These are phyloP conservation scores for Podochytrium sp. DNA, from an alignment of 192 early-diverging fungal species.

Conservation along the genomic window DNA sequence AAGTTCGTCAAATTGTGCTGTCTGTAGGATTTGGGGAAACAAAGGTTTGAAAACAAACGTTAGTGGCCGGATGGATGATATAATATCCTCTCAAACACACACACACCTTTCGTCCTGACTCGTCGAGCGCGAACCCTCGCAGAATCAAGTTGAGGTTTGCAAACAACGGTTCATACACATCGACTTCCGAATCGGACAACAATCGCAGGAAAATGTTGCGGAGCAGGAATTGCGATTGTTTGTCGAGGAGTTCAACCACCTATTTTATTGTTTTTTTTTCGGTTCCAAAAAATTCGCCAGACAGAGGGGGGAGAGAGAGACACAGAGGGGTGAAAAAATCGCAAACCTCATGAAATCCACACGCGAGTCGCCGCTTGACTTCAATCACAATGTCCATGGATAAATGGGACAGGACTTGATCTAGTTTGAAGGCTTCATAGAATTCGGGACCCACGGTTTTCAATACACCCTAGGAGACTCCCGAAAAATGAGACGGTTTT, in stretches of 20 bases:
- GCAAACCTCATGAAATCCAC: constrained; percentile 39
- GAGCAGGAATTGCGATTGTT: constrained; percentile 25
- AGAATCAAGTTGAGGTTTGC: constrained; percentile 39
- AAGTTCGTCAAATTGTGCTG: constrained; percentile 43
- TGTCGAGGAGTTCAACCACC: constrained; percentile 40
- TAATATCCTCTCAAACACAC: too few species aligned
- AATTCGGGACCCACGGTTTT: constrained; percentile 37
- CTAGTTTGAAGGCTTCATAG: constrained; percentile 43
- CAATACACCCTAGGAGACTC: constrained; percentile 27
- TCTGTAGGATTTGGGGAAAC: not conserved
- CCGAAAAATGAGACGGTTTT: constrained; percentile 1
- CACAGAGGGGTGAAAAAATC: not conserved
- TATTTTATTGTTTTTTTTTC: not conserved
- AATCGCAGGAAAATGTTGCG: constrained; percentile 39
- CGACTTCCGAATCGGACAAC: constrained; percentile 38
- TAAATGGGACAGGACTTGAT: constrained; percentile 38
- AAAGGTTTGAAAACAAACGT: not conserved
- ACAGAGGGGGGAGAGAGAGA: not conserved
- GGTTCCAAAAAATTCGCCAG: too few species aligned
- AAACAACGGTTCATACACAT: constrained; percentile 40
- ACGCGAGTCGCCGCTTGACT: constrained; percentile 45
- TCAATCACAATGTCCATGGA: constrained; percentile 24
- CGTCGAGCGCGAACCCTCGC: constrained; percentile 34
- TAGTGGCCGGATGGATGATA: not conserved
- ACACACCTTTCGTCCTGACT: constrained; percentile 28